phyloP scores from a whole-genome alignment of 805 yeast genomes.

The Geotrichum ghanense region DNA sequence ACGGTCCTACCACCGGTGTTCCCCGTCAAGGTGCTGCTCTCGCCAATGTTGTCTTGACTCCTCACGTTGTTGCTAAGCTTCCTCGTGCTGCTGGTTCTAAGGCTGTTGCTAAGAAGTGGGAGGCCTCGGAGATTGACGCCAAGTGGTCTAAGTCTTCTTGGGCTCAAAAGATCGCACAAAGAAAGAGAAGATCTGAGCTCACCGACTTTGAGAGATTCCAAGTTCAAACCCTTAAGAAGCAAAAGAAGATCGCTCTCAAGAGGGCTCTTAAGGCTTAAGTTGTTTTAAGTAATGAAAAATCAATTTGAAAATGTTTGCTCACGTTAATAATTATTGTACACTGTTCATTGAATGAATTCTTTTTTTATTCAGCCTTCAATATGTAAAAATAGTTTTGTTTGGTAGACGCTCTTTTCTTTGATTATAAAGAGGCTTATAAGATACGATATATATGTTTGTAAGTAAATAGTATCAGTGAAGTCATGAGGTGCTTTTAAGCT shows the following conservation, averaged over 20 bases:
- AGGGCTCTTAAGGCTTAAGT: conserved; percentile 90
- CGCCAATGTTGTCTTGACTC: conserved; percentile 85
- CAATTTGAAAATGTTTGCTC: conserved; percentile 1
- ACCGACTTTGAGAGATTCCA: conserved; percentile 99
- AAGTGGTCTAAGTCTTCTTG: conserved; percentile 91
- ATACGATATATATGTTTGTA: too few species aligned
- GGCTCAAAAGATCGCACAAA: conserved; percentile 97
- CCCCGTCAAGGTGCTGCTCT: conserved; percentile 87
- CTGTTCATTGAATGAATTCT: too few species aligned
- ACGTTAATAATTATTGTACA: not conserved
- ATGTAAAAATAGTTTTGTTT: too few species aligned
- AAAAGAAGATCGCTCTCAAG: conserved; percentile 88
- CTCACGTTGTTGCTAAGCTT: conserved; percentile 69
- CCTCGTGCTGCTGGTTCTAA: conserved; percentile 93
- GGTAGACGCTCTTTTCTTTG: too few species aligned
- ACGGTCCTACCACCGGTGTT: conserved; percentile 86
- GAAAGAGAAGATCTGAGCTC: conserved; percentile 85
- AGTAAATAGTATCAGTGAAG: too few species aligned
- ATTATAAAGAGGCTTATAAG: too few species aligned
- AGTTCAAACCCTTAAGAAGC: conserved; percentile 94
- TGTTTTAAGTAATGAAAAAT: not conserved
- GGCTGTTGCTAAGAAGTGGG: conserved; percentile 85
- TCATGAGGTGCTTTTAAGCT: too few species aligned
- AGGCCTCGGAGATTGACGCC: conserved; percentile 73
- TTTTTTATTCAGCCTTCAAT: too few species aligned